Conservation (phyloP, 345 rosid species). For the Acer saccharum region DNA sequence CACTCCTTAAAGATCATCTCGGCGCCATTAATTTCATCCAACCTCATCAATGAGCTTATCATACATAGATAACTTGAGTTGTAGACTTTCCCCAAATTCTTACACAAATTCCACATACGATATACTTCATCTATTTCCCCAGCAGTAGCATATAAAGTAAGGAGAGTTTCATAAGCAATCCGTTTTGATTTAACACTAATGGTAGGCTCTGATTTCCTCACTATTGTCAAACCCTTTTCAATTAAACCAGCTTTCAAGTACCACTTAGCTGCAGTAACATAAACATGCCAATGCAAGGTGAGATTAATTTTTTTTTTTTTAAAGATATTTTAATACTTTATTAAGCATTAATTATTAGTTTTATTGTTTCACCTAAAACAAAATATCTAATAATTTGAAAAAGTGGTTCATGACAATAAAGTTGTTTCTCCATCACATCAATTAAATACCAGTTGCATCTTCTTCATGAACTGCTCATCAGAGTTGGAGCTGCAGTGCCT, state of each 20-base stretch:
- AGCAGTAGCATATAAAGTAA: slow-evolving; percentile 48
- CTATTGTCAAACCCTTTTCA: slow-evolving; percentile 42
- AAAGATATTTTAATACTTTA: too few relatives aligned
- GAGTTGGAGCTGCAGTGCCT: background rate
- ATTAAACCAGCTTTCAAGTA: slow-evolving; percentile 50
- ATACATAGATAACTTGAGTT: slow-evolving; percentile 51
- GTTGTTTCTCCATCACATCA: background rate
- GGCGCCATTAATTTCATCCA: slow-evolving; percentile 55
- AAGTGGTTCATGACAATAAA: background rate
- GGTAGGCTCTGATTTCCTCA: slow-evolving; percentile 48
- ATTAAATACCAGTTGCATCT: background rate
- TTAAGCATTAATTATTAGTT: too few relatives aligned
- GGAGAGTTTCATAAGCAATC: slow-evolving; percentile 40
- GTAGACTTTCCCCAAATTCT: slow-evolving; percentile 33
- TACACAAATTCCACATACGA: slow-evolving; percentile 57
- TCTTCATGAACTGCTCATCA: background rate
- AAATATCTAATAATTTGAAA: background rate
- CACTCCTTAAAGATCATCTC: slow-evolving; percentile 63
- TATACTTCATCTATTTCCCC: slow-evolving; percentile 51
- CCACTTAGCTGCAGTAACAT: slow-evolving; percentile 43
- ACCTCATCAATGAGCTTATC: slow-evolving; percentile 52
- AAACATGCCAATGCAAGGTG: slow-evolving; percentile 48
- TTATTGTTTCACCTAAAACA: background rate
- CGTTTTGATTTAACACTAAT: slow-evolving; percentile 19
- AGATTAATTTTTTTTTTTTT: too few relatives aligned